phyloP scores from a whole-genome alignment of 176 grass and related monocot genomes.

The Eremochloa ophiuroides region DNA sequence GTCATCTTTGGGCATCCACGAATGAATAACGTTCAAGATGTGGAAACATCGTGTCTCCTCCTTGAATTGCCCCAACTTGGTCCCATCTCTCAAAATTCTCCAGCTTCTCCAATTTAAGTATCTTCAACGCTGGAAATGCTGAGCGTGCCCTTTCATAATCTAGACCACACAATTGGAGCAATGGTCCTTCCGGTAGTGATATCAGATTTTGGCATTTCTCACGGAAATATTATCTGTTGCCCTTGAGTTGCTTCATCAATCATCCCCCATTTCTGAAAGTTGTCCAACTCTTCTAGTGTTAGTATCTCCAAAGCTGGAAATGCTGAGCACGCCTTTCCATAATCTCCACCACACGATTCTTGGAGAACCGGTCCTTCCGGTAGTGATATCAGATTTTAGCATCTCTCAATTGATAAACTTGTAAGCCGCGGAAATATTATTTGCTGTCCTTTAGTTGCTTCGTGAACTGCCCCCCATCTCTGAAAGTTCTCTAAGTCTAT shows the following conservation, averaged over 20 bases:
- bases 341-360: neutral
- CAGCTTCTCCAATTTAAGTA: fast-evolving
- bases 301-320: neutral
- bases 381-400: neutral
- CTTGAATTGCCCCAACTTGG: neutral
- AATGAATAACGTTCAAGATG: neutral
- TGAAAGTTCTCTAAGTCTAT: neutral
- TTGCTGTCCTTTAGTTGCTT: neutral
- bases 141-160: neutral
- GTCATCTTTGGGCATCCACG: neutral
- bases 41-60: neutral
- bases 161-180: neutral
- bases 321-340: neutral
- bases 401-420: neutral
- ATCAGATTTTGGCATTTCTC: neutral
- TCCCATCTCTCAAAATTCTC: neutral
- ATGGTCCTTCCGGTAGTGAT: neutral
- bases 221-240: neutral
- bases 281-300: neutral
- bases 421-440: neutral
- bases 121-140: neutral
- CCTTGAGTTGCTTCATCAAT: neutral
- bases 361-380: neutral
- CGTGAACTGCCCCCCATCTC: neutral
- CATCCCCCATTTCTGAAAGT: neutral